Base-by-base conservation (phyloP, 1,139 yeast species). In the Blastobotrys serpentis region DNA sequence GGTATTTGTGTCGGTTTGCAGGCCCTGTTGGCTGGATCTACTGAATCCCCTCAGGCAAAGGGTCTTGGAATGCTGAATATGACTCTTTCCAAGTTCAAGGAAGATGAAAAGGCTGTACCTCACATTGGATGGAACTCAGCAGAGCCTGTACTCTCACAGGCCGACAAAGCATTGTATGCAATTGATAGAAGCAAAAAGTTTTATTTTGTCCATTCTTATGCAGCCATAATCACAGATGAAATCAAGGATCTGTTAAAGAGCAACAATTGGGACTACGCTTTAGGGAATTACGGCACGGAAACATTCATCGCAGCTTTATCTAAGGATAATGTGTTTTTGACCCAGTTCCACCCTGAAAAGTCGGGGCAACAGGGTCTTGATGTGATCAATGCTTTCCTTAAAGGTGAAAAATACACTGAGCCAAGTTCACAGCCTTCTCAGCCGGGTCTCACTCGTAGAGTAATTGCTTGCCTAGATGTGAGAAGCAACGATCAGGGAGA, bases 1-100 rank as follows among this genome's bases (percentile, higher is more conserved):
- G 98, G 98, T 6, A 88, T 92, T 55, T 92, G 98, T 71, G 98
- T 92, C 42, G 98, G 98, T 2, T 72, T 92, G 51, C 98, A 92
- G 65, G 76, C 96, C 1, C 73, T 92, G 40, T 86, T 90, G 60
- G 68, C 70, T 14, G 80, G 81, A 10, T 85, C 95, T 45, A 86
- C 78, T 54, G 98, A 92, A 66, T 78, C 86, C 52, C 81, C 83
- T 1, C 75, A 71, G 13, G 75, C 77, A 39, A 60, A 66, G 33
- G 97, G 97, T 1, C 68, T 84, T 32, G 70, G 67, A 1, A 62
- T 82, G 36, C 72, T 78, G 39, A 65, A 84, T 36, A 71, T 82
- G 44, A 65, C 68, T 5, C 72, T 92, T 56, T 65, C 67, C 17
- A 83, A 79, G 59, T 92, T 92, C 63, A 69, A 80, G 53, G 71